Evolutionary conservation across 805 yeast genomes (phyloP), one percentile per base, ranked within the genome.

Genomic region (Starmerella scarabaei): DNA sequence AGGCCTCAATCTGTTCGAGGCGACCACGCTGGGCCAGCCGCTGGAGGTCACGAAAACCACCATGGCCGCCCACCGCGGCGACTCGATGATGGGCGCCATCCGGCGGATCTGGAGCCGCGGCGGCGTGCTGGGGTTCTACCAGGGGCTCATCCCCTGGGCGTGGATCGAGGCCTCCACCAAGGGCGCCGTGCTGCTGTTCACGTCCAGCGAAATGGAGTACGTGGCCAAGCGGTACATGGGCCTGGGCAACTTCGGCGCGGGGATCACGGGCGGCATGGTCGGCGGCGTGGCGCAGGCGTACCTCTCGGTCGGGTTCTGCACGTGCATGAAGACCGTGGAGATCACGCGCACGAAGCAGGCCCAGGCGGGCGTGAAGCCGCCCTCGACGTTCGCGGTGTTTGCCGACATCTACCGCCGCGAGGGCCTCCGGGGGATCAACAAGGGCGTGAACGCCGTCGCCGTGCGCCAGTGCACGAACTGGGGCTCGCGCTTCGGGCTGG

Each of bases 101-200:
- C 69, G 69, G 43, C 68, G 75, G 30, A 86, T 91, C 46, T 84
- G 93, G 91, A 71, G 91, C 14, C 75, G 98, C 55, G 98, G 98
- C 50, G 98, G 98, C 38, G 54, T 79, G 15, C 58, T 73, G 21
- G 98, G 97, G 0, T 91, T 86, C 65, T 91, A 86, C 64, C 98
- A 91, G 62, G 98, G 98, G 24, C 69, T 91, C 58, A 86, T 88
- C 49, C 98, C 98, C 35, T 91, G 98, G 98, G 98, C 97, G 5
- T 86, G 97, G 96, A 81, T 91, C 52, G 98, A 88, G 63, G 98
- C 95, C 8, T 81, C 94, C n/a, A 91, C 98, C 28, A 91, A 91
- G 62, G 98, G 98, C 60, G 96, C 97, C 4, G 94, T 86, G 6
- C 68, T 91, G 41, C 68, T 91, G 51, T 91, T 91, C 54, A 95